These are phyloP conservation scores for Sporothrix luriei DNA, from an alignment of 2,329 filamentous ascomycete genomes.

Conservation along the genomic window DNA sequence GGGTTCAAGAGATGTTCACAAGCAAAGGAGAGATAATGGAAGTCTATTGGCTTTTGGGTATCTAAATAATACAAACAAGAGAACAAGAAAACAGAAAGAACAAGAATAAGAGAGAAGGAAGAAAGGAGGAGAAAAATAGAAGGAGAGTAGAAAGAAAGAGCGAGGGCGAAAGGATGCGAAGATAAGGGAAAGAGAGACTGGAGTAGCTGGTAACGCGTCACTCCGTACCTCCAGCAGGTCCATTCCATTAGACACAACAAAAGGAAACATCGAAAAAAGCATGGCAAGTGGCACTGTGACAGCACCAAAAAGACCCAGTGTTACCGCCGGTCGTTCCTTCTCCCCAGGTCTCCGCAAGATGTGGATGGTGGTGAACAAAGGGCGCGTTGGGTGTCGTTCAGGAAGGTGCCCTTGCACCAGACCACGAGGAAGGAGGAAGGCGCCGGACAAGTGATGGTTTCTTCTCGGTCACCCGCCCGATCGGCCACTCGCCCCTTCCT, in stretches of 20 bases:
- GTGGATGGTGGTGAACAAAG: constrained; percentile 13
- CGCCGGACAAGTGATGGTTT: background rate
- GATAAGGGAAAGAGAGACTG: constrained; percentile 12
- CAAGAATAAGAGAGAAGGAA: constrained; percentile 12
- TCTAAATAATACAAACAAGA: constrained; percentile 21
- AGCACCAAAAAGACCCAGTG: background rate
- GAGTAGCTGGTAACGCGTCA: background rate
- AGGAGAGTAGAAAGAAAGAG: constrained; percentile 9
- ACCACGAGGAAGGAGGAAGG: background rate
- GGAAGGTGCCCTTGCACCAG: background rate
- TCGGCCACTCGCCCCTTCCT: constrained; percentile 6
- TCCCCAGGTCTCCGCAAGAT: background rate
- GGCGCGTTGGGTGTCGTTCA: background rate
- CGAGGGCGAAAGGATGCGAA: constrained; percentile 2
- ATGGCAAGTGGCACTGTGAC: constrained; percentile 9
- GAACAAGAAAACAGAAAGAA: constrained; percentile 19
- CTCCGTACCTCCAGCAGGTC: constrained; percentile 1
- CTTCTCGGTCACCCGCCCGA: background rate
- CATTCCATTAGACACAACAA: constrained; percentile 10
- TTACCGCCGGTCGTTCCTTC: constrained; percentile 19
- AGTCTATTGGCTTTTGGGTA: constrained; percentile 27
- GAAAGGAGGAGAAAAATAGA: constrained; percentile 1
- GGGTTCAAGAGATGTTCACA: background rate
- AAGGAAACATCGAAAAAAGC: background rate
- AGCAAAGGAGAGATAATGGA: constrained; percentile 14